These are phyloP conservation scores for Aspergillus pseudoterreus DNA, from an alignment of 2,329 filamentous ascomycete species.

Conservation along the genomic window DNA sequence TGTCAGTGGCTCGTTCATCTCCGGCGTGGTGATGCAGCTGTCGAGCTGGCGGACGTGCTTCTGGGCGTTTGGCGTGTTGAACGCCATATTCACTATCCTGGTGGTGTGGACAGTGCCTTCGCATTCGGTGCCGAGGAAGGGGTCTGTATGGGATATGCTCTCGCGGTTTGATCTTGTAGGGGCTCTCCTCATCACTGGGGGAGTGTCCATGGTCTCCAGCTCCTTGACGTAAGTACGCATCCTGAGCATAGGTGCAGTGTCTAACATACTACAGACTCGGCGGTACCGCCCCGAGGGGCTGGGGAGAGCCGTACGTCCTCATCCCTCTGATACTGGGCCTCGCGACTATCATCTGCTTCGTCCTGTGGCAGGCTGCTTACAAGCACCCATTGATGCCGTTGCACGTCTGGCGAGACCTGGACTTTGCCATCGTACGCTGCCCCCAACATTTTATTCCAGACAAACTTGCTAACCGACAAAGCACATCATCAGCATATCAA, in stretches of 20 bases:
- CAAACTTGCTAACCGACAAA: not conserved
- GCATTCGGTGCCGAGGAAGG: not conserved
- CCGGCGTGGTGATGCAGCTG: constrained; percentile 58
- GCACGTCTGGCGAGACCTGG: constrained; percentile 56
- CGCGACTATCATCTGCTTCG: constrained; percentile 53
- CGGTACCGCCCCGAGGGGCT: constrained; percentile 58
- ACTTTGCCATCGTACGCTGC: constrained; percentile 59
- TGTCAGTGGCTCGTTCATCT: constrained; percentile 57
- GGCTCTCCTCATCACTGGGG: constrained; percentile 58
- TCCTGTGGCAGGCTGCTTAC: constrained; percentile 59
- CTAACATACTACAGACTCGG: constrained; percentile 34
- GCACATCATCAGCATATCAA: not conserved
- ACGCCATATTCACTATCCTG: constrained; percentile 62
- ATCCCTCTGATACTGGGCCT: constrained; percentile 59
- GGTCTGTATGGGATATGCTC: not conserved
- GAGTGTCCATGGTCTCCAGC: constrained; percentile 63
- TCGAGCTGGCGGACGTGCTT: constrained; percentile 63
- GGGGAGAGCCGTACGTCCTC: constrained; percentile 61
- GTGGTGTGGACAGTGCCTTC: constrained; percentile 39
- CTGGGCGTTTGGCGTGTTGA: constrained; percentile 61
- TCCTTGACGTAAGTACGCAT: constrained; percentile 42
- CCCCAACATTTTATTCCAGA: constrained; percentile 48
- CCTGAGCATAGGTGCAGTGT: not conserved
- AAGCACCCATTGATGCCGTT: constrained; percentile 52
- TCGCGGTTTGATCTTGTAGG: constrained; percentile 57